Evolutionary conservation across 768 basidiomycete species (phyloP), one percentile per base, ranked within the genome.

Genomic region (Saitozyma podzolica): DNA sequence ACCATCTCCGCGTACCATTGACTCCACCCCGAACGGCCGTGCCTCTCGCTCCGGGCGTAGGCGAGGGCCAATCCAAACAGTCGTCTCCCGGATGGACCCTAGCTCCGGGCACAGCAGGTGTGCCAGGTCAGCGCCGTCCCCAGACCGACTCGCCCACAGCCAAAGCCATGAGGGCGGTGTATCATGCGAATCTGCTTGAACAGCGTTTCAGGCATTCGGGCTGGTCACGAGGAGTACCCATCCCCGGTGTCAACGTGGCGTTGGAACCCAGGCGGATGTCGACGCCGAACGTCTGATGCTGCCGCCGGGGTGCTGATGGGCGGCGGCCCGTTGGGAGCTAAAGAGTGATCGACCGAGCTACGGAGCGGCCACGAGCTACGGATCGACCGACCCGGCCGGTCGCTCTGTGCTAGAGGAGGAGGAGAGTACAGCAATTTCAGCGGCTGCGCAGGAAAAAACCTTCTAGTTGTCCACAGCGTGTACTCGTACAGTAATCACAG

Each of bases 101-200:
- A 13, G 10, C n/a, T 11, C 40, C 37, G 45, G 20, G 37, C 9
- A 19, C 57, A 14, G 37, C 39, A n/a, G 39, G 10, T 8, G 39
- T 3, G 17, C 55, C 19, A 11, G 37, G 14, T 17, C 39, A 56
- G 20, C 40, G 40, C 3, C 41, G 19, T 49, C 45, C 42, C 3
- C 11, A 40, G 6, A 40, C 56, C 2, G 47, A 50, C 20, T 67
- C 61, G 10, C 71, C 72, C 2, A 59, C 63, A 5, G 53, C 69
- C 7, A 66, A 70, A 58, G 69, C 72, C 8, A 67, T 71, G 61
- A 50, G 73, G 20, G 65, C 67, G 41, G 73, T 74, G 3, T 74
- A 74, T 51, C 68, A 68, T 43, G 65, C 67, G 9, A 70, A 70
- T 47, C 54, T 70, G 6, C 52, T 66, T 3, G 65, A 70, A 16